Evolutionary conservation across 352 stramenopile species (phyloP), one percentile per base, ranked within the genome.

Genomic region (Globisporangium nunn): DNA sequence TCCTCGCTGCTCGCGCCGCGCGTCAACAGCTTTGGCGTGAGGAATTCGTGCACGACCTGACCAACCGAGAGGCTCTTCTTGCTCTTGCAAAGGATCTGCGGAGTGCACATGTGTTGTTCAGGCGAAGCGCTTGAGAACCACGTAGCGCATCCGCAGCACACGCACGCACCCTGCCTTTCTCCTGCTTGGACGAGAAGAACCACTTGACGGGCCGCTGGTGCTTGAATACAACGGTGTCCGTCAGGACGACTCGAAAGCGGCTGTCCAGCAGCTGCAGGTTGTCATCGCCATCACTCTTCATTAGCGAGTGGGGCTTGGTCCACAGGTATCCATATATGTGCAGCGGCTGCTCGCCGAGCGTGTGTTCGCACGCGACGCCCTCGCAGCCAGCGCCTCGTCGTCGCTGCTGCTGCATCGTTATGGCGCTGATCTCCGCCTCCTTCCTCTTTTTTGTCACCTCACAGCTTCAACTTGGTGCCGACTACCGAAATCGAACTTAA

Each of bases 201-300:
- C 79, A 87, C 52, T 80, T 77, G 54, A 77, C 52, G 15, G 75
- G 79, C 39, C 85, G 86, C 47, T 89, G 76, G 43, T 75, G 60
- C 67, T 85, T 82, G 65, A 89, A 87, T 43, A 89, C 62, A 31
- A 89, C 75, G n/a, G 79, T 89, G 54, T 87, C 77, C 28, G 77
- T 64, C 52, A 87, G 50, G 14, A 82, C 66, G 35, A 80, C 78
- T 43, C 64, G 73, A 58, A 87, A 87, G 1, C 48, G 39, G 29
- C 18, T 47, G 7, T 46, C 50, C 31, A 30, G 3, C 4, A 17
- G 31, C 14, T 58, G 35, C 5, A 14, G 29, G 11, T 17, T 14
- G 11, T 29, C 48, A 12, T 47, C 30, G 7, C 45, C 17, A n/a
- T 23, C 10, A 12, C 18, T 28, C 29, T 10, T 12, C 8, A 15